These are phyloP conservation scores for Naganishia vishniacii DNA, from an alignment of 768 basidiomycete species.

Conservation along the genomic window DNA sequence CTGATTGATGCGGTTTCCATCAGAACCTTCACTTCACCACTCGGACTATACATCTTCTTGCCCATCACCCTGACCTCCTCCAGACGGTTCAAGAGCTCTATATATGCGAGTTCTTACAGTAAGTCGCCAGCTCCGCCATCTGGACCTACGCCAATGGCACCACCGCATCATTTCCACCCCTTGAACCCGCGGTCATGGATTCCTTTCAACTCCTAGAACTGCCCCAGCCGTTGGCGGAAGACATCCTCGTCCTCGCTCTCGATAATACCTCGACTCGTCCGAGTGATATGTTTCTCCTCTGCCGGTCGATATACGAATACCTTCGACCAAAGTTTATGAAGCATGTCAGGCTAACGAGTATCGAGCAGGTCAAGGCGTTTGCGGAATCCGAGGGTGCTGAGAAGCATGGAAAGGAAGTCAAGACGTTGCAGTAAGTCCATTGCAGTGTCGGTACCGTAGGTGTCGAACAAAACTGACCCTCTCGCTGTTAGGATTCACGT, in stretches of 20 bases:
- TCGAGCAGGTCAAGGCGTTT: slow-evolving; percentile 16
- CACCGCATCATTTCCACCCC: not conserved
- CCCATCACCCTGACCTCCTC: no score
- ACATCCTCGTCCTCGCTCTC: slow-evolving; percentile 18
- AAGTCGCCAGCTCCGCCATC: not conserved
- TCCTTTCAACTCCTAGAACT: slow-evolving; percentile 8
- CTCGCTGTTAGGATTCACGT: slow-evolving; percentile 14
- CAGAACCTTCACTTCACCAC: no score
- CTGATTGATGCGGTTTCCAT: not conserved
- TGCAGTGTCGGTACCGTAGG: no score
- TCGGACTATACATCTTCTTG: no score
- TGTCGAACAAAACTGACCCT: no score
- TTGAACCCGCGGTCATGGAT: not conserved
- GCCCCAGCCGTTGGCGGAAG: slow-evolving; percentile 3
- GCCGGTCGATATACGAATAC: slow-evolving; percentile 6
- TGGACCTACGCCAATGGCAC: not conserved
- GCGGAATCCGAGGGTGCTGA: slow-evolving; percentile 4
- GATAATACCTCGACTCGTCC: not conserved
- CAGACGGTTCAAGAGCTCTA: no score
- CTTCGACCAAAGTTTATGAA: slow-evolving; percentile 7
- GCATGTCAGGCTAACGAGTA: not conserved
- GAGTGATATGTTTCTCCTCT: not conserved
- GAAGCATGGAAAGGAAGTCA: slow-evolving; percentile 1
- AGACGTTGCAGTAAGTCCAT: slow-evolving; percentile 3
- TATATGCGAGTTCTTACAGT: no score